Evolutionary conservation across 345 rosid genomes (phyloP).

Genomic region (Syzygium aqueum): DNA sequence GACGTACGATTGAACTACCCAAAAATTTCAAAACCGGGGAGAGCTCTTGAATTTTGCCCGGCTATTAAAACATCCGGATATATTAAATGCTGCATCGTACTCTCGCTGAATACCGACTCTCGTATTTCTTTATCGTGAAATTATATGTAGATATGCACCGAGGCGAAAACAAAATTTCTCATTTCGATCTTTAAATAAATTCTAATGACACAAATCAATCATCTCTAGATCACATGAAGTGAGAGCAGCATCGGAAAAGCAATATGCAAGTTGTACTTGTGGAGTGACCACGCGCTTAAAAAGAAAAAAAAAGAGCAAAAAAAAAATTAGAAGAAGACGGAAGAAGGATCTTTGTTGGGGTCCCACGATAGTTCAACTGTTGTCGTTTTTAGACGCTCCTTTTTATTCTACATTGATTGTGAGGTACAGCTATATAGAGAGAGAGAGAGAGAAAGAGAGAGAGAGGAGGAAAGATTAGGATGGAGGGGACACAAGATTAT

Average conservation of each 20-base stretch:
- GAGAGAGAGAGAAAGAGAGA: background rate
- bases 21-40: too few species aligned
- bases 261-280: background rate
- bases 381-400: background rate
- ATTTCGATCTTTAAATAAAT: background rate
- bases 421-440: background rate
- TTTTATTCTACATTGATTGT: background rate
- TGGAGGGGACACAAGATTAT: background rate
- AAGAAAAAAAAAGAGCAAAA: background rate
- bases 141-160: accelerated
- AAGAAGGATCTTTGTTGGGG: background rate
- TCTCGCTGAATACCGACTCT: background rate
- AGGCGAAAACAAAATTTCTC: background rate
- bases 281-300: background rate
- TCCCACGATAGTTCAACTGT: background rate
- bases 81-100: too few species aligned
- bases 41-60: too few species aligned
- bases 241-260: background rate
- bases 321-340: background rate
- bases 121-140: background rate
- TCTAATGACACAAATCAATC: background rate
- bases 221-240: background rate
- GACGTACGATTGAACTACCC: too few species aligned
- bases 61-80: too few species aligned
- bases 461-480: too few species aligned